Conservation (phyloP, 169 alveolate genomes). For the Amoebophrya sp. region DNA sequence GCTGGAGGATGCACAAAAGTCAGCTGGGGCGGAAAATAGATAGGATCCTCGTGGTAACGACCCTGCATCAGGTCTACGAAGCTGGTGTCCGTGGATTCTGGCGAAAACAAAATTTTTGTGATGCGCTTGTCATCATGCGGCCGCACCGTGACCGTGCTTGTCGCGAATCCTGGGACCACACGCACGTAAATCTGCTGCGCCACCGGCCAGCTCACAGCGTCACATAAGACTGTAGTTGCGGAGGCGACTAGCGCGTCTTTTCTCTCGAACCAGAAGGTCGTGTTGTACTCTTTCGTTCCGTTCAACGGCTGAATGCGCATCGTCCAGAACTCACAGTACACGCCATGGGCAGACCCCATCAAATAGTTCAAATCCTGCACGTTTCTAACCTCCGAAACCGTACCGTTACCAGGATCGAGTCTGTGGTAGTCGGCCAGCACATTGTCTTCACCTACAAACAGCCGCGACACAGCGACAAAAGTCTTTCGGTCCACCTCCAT, state of each 20-base stretch:
- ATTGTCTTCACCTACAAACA: not conserved
- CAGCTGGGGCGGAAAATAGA: not conserved
- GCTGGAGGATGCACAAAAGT: not conserved
- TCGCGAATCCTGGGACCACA: not conserved
- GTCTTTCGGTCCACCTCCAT: not conserved
- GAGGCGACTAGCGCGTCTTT: not conserved
- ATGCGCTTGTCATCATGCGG: not conserved
- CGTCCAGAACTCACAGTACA: constrained; percentile 7
- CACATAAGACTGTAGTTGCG: not conserved
- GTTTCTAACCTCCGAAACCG: not conserved
- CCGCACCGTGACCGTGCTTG: not conserved
- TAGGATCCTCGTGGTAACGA: not conserved
- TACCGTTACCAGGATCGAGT: not conserved
- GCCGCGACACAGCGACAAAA: not conserved
- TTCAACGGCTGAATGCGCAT: not conserved
- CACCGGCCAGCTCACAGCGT: not conserved
- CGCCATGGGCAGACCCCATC: constrained; percentile 5
- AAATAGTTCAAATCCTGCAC: not conserved
- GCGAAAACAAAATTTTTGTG: not conserved
- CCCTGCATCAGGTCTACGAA: not conserved
- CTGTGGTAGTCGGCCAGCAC: not conserved
- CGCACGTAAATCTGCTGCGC: constrained; percentile 9
- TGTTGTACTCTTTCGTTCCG: not conserved
- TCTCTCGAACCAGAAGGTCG: not conserved
- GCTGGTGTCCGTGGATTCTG: not conserved